These are phyloP conservation scores for Ogataea naganishii DNA, from an alignment of 805 yeast genomes.

Conservation along the genomic window DNA sequence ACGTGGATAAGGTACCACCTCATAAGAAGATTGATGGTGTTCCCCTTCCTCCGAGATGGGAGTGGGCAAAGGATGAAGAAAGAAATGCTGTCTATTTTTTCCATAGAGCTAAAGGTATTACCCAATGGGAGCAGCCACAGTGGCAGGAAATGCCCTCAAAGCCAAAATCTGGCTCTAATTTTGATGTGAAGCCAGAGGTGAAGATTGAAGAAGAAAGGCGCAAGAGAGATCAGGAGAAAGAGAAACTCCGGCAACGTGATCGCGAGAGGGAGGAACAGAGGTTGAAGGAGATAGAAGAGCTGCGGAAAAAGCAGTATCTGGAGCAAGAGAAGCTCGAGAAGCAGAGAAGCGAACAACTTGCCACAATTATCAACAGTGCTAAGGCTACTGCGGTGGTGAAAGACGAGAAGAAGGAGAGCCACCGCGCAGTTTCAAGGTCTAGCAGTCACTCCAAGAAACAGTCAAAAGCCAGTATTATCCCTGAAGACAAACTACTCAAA, in stretches of 20 bases:
- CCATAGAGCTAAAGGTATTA: constrained; percentile 35
- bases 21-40: constrained; percentile 19
- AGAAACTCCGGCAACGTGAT: constrained; percentile 19
- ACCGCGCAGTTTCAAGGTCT: not conserved
- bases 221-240: constrained; percentile 10
- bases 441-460: not conserved
- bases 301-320: constrained; percentile 23
- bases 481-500: constrained; percentile 1
- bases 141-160: constrained; percentile 10
- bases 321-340: constrained; percentile 18
- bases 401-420: not conserved
- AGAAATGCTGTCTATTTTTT: constrained; percentile 44
- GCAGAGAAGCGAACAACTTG: constrained; percentile 13
- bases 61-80: constrained; percentile 38
- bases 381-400: no score
- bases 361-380: constrained; percentile 22
- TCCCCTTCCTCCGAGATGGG: constrained; percentile 60
- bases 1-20: constrained; percentile 9
- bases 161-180: constrained; percentile 8
- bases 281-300: constrained; percentile 23
- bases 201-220: constrained; percentile 12
- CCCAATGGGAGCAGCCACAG: constrained; percentile 57
- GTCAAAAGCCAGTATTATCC: constrained; percentile 1
- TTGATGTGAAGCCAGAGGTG: no score
- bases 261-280: constrained; percentile 21